A percentile compares a stretch with the other conserved stretches of the same genome.
These are phyloP conservation scores for Wallacemonas sp. DNA, from an alignment of 208 protist species.

Conservation along the genomic window DNA sequence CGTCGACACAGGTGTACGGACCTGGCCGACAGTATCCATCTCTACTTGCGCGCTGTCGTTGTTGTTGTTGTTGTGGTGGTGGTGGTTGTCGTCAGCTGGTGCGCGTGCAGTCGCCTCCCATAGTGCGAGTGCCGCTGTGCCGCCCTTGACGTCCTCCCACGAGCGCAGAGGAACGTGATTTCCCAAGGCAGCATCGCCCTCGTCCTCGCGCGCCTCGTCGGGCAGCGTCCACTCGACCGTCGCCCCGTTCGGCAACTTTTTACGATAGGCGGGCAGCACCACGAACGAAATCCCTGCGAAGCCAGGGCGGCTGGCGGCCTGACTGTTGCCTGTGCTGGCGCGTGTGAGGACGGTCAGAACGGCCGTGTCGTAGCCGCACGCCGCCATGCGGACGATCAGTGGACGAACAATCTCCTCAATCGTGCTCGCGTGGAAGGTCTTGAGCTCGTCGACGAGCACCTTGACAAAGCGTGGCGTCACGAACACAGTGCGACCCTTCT, in stretches of 20 bases:
- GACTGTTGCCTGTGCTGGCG: neutral
- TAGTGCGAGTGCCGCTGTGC: neutral
- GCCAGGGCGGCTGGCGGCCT: neutral
- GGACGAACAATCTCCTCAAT: constrained; percentile 72
- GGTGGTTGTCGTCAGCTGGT: no score
- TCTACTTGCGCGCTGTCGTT: no score
- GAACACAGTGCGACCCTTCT: constrained; percentile 40
- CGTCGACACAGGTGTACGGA: neutral
- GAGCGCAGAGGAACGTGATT: neutral
- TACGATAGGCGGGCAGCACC: constrained; percentile 1
- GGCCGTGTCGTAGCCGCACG: constrained; percentile 30
- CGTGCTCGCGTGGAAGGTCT: constrained; percentile 74
- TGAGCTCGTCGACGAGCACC: constrained; percentile 37
- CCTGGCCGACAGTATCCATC: no score
- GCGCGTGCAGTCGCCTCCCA: no score
- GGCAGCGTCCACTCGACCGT: constrained; percentile 1
- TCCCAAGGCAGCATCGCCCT: no score
- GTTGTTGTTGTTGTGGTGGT: no score
- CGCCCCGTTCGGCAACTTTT: neutral
- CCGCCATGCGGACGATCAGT: constrained; percentile 54
- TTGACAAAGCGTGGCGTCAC: constrained; percentile 64
- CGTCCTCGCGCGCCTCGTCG: neutral
- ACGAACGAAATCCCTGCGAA: constrained; percentile 9
- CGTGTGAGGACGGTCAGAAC: constrained; percentile 66
- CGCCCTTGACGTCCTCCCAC: constrained; percentile 18